phyloP scores from a whole-genome alignment of 148 eudicot genomes.

The Amaranthus cruentus region DNA sequence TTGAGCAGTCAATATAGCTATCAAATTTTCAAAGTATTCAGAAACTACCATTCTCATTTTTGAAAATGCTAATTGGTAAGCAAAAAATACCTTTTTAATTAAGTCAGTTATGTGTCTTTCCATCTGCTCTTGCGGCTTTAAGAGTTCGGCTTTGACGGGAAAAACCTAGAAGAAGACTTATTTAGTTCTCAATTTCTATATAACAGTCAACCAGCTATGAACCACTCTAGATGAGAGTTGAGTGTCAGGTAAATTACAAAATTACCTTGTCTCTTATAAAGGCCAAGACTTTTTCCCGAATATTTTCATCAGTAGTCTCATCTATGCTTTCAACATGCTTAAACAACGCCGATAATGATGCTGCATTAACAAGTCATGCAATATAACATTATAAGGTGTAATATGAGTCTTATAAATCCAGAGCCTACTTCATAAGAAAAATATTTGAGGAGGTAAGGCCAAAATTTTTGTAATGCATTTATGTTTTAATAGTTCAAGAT shows the following conservation, averaged over 20 bases:
- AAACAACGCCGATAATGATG: constrained; percentile 85
- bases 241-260: constrained; percentile 12
- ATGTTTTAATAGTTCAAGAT: background rate
- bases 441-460: background rate
- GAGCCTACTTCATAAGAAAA: background rate
- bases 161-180: constrained; percentile 57
- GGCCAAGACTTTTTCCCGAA: constrained; percentile 71
- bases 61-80: background rate
- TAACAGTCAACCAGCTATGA: background rate
- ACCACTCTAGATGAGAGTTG: background rate
- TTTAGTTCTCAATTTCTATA: background rate
- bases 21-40: background rate
- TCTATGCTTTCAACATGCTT: constrained; percentile 80
- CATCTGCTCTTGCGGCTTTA: constrained; percentile 93
- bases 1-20: background rate
- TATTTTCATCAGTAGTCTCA: constrained; percentile 74
- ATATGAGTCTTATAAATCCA: background rate
- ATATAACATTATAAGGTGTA: constrained; percentile 7
- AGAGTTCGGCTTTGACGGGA: constrained; percentile 78
- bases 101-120: constrained; percentile 95
- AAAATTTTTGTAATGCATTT: background rate
- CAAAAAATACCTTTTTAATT: constrained; percentile 67
- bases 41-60: background rate
- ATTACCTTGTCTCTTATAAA: constrained; percentile 87
- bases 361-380: constrained; percentile 42